Percentiles rank a stretch among this genome's conserved stretches.
Evolutionary conservation across 176 grass and related monocot genomes (phyloP).

Genomic region (Aegilops sharonensis): DNA sequence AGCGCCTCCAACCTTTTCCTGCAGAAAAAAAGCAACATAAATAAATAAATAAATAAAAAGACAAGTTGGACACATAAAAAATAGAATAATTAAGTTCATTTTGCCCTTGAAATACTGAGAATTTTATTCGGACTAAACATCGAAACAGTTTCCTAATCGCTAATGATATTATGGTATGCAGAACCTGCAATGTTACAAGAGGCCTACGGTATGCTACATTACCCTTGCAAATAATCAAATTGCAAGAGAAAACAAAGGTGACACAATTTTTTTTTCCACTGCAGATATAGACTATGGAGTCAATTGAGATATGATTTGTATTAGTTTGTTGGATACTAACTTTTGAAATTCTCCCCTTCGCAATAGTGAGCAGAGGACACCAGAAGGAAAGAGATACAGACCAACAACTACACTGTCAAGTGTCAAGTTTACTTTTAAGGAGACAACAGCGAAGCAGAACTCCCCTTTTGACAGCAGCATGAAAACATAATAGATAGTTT

Average conservation of each 20-base stretch:
- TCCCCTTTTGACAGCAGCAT: not conserved
- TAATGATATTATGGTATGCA: not conserved
- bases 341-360: not conserved
- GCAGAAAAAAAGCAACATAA: not conserved
- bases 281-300: not conserved
- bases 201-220: not conserved
- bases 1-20: slow-evolving; percentile 85
- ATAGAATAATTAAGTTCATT: not conserved
- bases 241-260: not conserved
- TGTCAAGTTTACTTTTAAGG: not conserved
- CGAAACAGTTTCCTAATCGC: not conserved
- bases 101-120: not conserved
- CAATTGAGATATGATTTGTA: not conserved
- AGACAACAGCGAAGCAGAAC: not conserved
- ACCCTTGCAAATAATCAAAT: not conserved
- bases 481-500: slow-evolving; percentile 13
- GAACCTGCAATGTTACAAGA: not conserved
- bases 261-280: not conserved
- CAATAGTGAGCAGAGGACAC: not conserved
- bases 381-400: not conserved
- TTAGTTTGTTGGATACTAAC: not conserved
- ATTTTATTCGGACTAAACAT: not conserved
- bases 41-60: not conserved
- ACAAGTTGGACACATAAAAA: not conserved
- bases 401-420: not conserved